These are phyloP conservation scores for Candida fluviatilis DNA, from an alignment of 805 yeast genomes.

Conservation along the genomic window DNA sequence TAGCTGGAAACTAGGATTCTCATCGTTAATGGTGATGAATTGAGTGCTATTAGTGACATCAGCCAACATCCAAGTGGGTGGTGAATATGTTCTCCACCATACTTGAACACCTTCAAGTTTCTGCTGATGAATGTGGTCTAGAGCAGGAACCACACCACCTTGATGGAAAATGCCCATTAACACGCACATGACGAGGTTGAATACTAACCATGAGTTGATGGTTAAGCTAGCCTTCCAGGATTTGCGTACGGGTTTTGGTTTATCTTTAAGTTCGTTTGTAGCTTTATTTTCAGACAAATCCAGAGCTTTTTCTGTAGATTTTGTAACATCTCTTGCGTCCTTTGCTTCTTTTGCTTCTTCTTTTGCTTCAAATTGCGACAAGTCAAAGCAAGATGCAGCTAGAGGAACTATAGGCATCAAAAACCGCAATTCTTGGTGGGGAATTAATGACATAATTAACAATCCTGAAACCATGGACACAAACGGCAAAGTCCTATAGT, in stretches of 20 bases:
- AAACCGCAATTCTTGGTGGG: conserved; percentile 94
- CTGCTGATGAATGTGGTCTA: conserved; percentile 35
- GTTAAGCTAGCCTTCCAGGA: conserved; percentile 15
- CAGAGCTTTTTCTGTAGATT: conserved; percentile 10
- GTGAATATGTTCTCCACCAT: conserved; percentile 95
- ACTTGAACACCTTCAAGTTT: conserved; percentile 39
- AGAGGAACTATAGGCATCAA: conserved; percentile 76
- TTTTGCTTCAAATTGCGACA: conserved; percentile 18
- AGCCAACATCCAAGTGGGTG: conserved; percentile 81
- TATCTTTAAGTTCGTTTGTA: conserved; percentile 5
- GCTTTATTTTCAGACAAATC: background rate
- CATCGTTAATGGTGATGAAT: conserved; percentile 12
- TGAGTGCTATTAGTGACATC: conserved; percentile 15
- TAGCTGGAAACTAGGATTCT: conserved; percentile 5
- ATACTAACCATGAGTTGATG: conserved; percentile 52
- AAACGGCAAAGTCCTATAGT: conserved; percentile 52
- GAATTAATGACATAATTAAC: conserved; percentile 58
- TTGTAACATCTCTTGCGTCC: conserved; percentile 4
- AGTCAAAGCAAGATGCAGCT: conserved; percentile 52
- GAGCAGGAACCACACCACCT: conserved; percentile 78
- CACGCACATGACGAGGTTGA: conserved; percentile 55
- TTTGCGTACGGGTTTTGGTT: no score
- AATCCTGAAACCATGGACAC: conserved; percentile 62
- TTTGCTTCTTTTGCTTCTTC: conserved; percentile 9
- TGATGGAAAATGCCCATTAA: conserved; percentile 85